Evolutionary conservation across 1,139 yeast species (phyloP).

Genomic region (Diutina siamensis): DNA sequence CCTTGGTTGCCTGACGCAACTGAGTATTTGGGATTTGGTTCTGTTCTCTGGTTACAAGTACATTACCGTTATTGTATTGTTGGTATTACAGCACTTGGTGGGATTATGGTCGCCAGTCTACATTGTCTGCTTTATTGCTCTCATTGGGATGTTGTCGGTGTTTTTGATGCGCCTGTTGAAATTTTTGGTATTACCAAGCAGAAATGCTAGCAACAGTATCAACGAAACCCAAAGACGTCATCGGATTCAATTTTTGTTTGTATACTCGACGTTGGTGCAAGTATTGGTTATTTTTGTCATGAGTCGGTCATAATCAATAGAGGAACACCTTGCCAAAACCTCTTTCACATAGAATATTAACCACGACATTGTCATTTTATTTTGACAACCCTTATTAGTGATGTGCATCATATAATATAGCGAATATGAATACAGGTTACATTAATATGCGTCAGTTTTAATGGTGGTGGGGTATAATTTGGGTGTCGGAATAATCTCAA

Average conservation of each 20-base stretch:
- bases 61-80: constrained; percentile 56
- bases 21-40: constrained; percentile 63
- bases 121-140: constrained; percentile 29
- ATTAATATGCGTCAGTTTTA: too few relatives aligned
- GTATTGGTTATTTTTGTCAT: constrained; percentile 29
- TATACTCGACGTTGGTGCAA: constrained; percentile 79
- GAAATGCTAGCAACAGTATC: constrained; percentile 37
- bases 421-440: too few relatives aligned
- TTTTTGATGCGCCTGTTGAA: constrained; percentile 78
- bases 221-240: constrained; percentile 65
- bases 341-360: too few relatives aligned
- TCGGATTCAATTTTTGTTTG: constrained; percentile 75
- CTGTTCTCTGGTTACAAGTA: constrained; percentile 94
- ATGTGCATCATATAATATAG: too few relatives aligned
- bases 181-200: constrained; percentile 54
- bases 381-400: too few relatives aligned
- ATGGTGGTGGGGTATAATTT: too few relatives aligned
- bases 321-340: too few relatives aligned
- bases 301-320: constrained; percentile 6
- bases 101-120: constrained; percentile 25
- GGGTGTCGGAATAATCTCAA: too few relatives aligned
- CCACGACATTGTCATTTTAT: too few relatives aligned
- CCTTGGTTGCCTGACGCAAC: constrained; percentile 41
- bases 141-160: constrained; percentile 45
- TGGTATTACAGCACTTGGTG: constrained; percentile 35